Evolutionary conservation across 2,329 filamentous ascomycete species (phyloP), one percentile per base, ranked within the genome.

Genomic region (Fulvia fulva): DNA sequence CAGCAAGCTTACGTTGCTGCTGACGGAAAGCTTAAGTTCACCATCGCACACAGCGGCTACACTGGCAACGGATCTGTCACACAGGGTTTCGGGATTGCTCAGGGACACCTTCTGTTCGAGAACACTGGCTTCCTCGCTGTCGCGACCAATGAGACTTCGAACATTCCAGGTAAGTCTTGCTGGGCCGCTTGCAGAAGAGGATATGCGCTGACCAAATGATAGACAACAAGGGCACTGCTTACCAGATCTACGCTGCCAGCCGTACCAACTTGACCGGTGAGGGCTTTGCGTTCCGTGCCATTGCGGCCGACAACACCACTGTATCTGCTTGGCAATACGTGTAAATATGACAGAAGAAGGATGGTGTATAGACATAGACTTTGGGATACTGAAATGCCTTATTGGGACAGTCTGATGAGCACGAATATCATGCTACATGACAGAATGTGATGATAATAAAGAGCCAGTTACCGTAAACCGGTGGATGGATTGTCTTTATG

Each of bases 1-100:
- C 69, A 71, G 57, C 63, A 63, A 46, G 63, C 68, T 56, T 72
- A 71, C 65, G 62, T 73, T 32, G 52, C 52, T 30, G 32, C 45
- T 26, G 56, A 54, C 25, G 57, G 53, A 1, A 44, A 44, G 3
- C 56, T 64, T 11, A 44, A 60, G 25, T 64, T 60, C 47, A 60
- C 58, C 4, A 49, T 51, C 1, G 57, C 58, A 5, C 53, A 54
- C 30, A 60, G 50, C 21, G 58, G 11, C 12, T 16, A 30, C 26
- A 53, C 53, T 21, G 30, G 30, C 8, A 49, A 46, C 9, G 37
- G 37, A 8, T 50, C 54, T n/a, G 9, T 30, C 3, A 7, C 21
- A 3, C 12, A 49, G 4, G 55, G 55, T 16, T 57, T 57, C 21
- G 47, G 49, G 0, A 46, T 57, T 16, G 49, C 49, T 16, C 25